Base-by-base conservation (phyloP, 768 basidiomycete species). In the Boletus rubropictus region DNA sequence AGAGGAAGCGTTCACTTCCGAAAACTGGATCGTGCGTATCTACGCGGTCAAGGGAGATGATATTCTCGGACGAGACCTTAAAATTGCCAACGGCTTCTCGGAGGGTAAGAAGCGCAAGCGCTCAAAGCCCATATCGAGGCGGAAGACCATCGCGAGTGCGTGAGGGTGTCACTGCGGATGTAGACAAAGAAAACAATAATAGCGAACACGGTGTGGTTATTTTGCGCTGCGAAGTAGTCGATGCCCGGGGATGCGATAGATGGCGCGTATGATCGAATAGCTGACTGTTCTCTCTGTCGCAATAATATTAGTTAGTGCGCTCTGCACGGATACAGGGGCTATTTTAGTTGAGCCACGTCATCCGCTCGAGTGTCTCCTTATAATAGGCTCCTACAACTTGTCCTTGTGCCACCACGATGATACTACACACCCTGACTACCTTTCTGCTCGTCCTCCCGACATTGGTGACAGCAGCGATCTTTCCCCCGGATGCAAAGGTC, bases 21-120 rank as follows among this genome's bases (percentile, higher is more conserved):
- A 99, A 73, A 99, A 99, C 69, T 99, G 96, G 96, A 95, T 99
- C 55, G 95, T 92, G 49, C 86, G 96, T 31, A 95, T 99, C 61
- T 99, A 89, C 62, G 75, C 89, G 60, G 96, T 98, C 36, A 93
- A 89, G 70, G 92, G 91, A 60, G 92, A 96, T 42, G 96, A 98
- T 65, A 67, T 80, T 14, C 75, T 99, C 2, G 94, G 93, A 24
- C 81, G 96, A 50, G 91, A 97, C 57, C 79, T 86, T 44, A 92
- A 90, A 74, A 82, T 72, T 44, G 95, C 90, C 3, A 88, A 86
- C 46, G 83, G 84, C 21, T 99, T 97, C 58, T 73, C 73, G 22
- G 75, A 79, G 39, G 95, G 95, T 15, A 95, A 92, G 77, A 91
- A 90, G 73, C 77, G 87, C 62, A 96, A 89, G 71, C 82, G 84